These are phyloP conservation scores for Globisporangium nunn DNA, from an alignment of 352 stramenopile genomes.

Conservation along the genomic window DNA sequence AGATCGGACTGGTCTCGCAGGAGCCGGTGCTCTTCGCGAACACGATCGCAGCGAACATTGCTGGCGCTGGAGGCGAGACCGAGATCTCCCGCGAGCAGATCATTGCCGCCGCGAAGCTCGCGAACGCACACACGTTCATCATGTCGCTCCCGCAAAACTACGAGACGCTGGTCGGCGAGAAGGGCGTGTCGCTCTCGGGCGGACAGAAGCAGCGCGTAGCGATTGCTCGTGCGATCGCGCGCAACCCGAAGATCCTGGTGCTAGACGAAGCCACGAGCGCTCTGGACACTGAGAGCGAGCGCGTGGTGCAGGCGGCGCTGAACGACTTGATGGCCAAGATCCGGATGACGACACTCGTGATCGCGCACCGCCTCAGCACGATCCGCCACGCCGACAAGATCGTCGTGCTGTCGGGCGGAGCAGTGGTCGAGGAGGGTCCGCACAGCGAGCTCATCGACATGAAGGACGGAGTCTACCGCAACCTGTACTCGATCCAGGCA, in stretches of 20 bases:
- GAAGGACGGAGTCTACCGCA: conserved; percentile 71
- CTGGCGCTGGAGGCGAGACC: conserved; percentile 37
- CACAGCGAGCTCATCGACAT: conserved; percentile 44
- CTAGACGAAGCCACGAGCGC: conserved; percentile 17
- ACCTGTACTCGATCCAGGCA: conserved; percentile 58
- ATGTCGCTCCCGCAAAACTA: conserved; percentile 81
- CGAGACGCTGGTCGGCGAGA: conserved; percentile 46
- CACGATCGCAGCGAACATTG: conserved; percentile 90
- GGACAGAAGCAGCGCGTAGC: conserved; percentile 32
- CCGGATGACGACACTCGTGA: conserved; percentile 86
- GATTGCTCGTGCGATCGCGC: conserved; percentile 50
- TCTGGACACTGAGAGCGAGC: conserved; percentile 24
- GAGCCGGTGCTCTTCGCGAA: conserved; percentile 86
- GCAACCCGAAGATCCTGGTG: conserved; percentile 74
- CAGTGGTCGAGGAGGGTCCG: conserved; percentile 38
- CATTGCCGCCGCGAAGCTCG: conserved; percentile 23
- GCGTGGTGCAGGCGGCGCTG: conserved; percentile 67
- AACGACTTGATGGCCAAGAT: conserved; percentile 39
- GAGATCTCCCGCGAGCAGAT: conserved; percentile 1
- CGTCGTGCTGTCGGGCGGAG: conserved; percentile 33
- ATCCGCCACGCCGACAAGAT: conserved; percentile 60
- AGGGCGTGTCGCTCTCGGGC: conserved; percentile 25
- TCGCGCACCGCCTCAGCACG: conserved; percentile 88
- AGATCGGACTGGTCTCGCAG: conserved; percentile 73
- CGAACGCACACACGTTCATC: conserved; percentile 57